Evolutionary conservation across 345 rosid genomes (phyloP).

Genomic region (Bruguiera gymnorhiza): DNA sequence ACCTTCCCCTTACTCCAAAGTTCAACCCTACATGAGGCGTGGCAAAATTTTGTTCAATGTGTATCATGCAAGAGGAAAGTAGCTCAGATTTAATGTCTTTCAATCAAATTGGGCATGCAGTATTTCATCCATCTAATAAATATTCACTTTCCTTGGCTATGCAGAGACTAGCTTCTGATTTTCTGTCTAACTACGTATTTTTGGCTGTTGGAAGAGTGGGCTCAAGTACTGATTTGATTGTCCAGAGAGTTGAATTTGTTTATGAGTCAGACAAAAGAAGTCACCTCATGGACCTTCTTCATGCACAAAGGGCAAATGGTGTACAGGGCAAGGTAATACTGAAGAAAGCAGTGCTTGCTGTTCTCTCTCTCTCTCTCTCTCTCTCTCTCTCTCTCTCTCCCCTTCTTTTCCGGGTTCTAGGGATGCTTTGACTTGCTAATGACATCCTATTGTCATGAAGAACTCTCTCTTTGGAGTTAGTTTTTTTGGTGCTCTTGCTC

Average conservation of each 20-base stretch:
- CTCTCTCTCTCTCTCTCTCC: not conserved
- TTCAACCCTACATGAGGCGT: not conserved
- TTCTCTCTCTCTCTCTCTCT: not conserved
- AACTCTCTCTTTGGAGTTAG: not conserved
- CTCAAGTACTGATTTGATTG: constrained; percentile 96
- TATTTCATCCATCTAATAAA: not conserved
- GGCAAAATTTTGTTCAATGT: constrained; percentile 3
- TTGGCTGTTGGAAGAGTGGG: constrained; percentile 99
- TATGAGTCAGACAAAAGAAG: constrained; percentile 96
- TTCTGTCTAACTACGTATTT: constrained; percentile 68
- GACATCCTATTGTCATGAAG: not conserved
- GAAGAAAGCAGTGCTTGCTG: not conserved
- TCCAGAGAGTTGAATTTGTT: constrained; percentile 93
- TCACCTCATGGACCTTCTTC: constrained; percentile 98
- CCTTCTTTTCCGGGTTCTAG: too few relatives aligned
- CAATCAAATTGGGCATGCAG: too few relatives aligned
- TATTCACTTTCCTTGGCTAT: constrained; percentile 6
- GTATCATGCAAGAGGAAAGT: not conserved
- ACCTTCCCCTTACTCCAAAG: too few relatives aligned
- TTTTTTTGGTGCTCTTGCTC: not conserved
- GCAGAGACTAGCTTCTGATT: constrained; percentile 98
- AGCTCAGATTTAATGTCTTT: too few relatives aligned
- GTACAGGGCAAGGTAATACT: constrained; percentile 66
- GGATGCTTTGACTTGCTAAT: not conserved
- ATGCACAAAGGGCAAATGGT: constrained; percentile 84